phyloP scores from a whole-genome alignment of 768 basidiomycete species.

The Fomitopsis pulvina region DNA sequence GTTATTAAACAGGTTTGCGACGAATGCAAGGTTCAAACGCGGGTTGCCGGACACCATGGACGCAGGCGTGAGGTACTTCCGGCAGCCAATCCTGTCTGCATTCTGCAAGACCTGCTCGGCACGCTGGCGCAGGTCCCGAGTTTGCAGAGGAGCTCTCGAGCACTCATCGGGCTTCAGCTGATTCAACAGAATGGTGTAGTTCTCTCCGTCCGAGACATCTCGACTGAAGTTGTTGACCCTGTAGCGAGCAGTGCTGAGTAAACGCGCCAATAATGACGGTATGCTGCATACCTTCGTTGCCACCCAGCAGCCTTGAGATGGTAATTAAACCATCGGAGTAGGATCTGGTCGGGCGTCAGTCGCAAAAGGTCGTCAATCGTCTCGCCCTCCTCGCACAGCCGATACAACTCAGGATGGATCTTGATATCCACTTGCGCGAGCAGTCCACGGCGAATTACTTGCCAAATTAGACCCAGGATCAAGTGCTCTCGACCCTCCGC shows the following conservation, averaged over 20 bases:
- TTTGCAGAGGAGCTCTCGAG: constrained; percentile 86
- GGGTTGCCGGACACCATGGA: constrained; percentile 93
- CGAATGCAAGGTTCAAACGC: constrained; percentile 95
- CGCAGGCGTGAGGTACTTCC: constrained; percentile 91
- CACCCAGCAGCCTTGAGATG: constrained; percentile 95
- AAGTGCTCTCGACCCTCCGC: constrained; percentile 93
- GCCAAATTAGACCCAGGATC: constrained; percentile 98
- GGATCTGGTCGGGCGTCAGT: constrained; percentile 93
- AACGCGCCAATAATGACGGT: background rate
- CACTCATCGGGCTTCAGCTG: constrained; percentile 95
- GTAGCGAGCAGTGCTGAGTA: background rate
- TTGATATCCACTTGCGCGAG: constrained; percentile 97
- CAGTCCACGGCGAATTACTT: constrained; percentile 91
- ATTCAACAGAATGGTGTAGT: constrained; percentile 93
- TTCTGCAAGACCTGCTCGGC: constrained; percentile 95
- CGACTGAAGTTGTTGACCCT: constrained; percentile 97
- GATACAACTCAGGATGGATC: constrained; percentile 93
- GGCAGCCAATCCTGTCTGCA: constrained; percentile 88
- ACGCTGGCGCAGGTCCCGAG: constrained; percentile 70
- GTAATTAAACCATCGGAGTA: constrained; percentile 99
- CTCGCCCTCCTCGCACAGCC: constrained; percentile 94
- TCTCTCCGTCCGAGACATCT: constrained; percentile 96
- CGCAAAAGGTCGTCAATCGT: constrained; percentile 93
- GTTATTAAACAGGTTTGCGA: constrained; percentile 98
- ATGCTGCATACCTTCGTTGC: constrained; percentile 59